Evolutionary conservation across 2,329 filamentous ascomycete species (phyloP), one percentile per base, ranked within the genome.

Genomic region (Sporothrix brasiliensis): DNA sequence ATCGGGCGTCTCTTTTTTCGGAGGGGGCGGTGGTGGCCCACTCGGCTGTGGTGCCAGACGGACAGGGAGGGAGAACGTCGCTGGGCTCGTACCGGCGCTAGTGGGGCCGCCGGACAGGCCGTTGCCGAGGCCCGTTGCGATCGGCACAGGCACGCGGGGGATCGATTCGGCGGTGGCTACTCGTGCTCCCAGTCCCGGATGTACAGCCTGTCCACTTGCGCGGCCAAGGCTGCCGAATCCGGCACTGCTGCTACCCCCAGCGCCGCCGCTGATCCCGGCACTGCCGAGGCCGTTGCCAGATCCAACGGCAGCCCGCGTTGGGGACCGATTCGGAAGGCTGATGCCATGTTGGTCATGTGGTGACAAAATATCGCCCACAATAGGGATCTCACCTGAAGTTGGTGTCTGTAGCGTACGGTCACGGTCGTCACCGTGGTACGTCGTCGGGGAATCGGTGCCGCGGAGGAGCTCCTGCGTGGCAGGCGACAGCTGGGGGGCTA

Each of bases 401-500:
- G 91, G 89, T 21, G 89, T 91, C 73, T 82, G 81, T 70, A 84
- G 79, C 63, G 83, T 81, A 70, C 82, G 80, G 69, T 83, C 83
- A 70, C 82, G 80, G 69, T 83, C 83, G 61, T 81, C 81, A 65
- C 83, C 81, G 66, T 83, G 78, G 76, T 79, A 79, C 72, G 82
- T 87, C 7, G 88, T 86, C 13, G 63, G 63, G 24, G 87, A 89
- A 75, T 89, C 87, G 75, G 81, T 84, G 34, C 86, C 86, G 71
- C 90, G 88, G 63, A 93, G 85, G 47, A 94, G 85, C 13, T 92
- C 91, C 77, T 92, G 89, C 1, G 92, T 92, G 10, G 91, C 88
- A 0, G 93, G 92, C 13, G 91, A 92, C 54, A 92, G 84, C 76
- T 92, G 90, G 47, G 93, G 93, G 19, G 90, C 92, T 50, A 97